Evolutionary conservation across 306 rosid genomes (phyloP), one percentile per base, ranked within the genome.

Genomic region (Sphenostylis stenocarpa): DNA sequence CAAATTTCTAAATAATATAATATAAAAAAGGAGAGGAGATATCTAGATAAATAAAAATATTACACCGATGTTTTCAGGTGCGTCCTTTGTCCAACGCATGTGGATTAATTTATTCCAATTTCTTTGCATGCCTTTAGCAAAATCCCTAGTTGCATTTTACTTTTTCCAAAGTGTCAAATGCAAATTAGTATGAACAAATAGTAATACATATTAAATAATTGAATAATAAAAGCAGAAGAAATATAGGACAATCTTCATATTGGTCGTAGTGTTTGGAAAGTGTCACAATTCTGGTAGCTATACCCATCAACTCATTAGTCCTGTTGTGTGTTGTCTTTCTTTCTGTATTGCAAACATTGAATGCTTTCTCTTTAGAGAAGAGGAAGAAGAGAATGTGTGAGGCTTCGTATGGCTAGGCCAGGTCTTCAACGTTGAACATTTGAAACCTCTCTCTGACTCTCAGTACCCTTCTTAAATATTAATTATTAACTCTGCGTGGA

Each of bases 201-300:
- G 20, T 19, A 72, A 41, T 45, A 6, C 13, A 36, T 1, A 7
- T 5, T 6, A 13, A 60, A 0, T 52, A 70, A 70, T 33, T 15
- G 29, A 72, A 66, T 21, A 66, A 26, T n/a, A 29, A 70, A 45
- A 56, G 63, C 4, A 36, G 51, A 66, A 81, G 77, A 66, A 68
- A 72, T 76, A 65, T 41, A 48, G 70, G 80, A 64, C 52, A 43
- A 39, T 49, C 45, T 85, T 85, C 24, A 72, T 77, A 66, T 76
- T 80, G 64, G 81, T 78, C 76, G 31, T 64, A 38, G 72, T 78
- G 87, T 81, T 86, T 81, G 87, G 84, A 86, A 84, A 84, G 68
- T 71, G 90, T 84, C 86, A 76, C 77, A 76, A 78, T 81, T 86
- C 85, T 60, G 87, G 87, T 84, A 81, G 80, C 84, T 84, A 84